Evolutionary conservation across 2,329 filamentous ascomycete genomes (phyloP).

Genomic region (Colletotrichum musicola): DNA sequence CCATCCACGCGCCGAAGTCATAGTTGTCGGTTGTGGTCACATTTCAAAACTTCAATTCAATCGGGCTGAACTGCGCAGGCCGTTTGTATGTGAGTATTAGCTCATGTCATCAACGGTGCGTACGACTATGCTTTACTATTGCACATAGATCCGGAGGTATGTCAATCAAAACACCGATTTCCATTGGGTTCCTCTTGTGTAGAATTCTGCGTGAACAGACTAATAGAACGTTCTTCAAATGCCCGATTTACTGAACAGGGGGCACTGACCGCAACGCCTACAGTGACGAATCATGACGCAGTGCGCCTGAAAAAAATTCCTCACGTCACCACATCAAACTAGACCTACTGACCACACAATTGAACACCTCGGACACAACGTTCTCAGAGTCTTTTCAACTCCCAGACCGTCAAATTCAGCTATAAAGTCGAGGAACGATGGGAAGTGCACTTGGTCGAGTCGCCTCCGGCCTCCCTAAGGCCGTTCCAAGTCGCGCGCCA

Average conservation of each 20-base stretch:
- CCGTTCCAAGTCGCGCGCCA: neutral
- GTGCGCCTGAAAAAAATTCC: neutral
- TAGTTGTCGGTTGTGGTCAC: too few relatives aligned
- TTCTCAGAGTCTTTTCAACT: neutral
- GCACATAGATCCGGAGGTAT: too few relatives aligned
- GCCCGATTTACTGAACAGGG: neutral
- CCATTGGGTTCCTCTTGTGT: too few relatives aligned
- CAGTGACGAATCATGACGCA: conserved; percentile 4
- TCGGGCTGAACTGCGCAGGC: too few relatives aligned
- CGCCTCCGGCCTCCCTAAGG: neutral
- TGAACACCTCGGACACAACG: neutral
- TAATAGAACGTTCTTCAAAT: too few relatives aligned
- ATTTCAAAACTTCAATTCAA: too few relatives aligned
- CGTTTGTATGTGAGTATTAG: too few relatives aligned
- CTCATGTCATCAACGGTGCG: too few relatives aligned
- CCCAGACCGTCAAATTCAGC: neutral
- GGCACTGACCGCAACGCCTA: neutral
- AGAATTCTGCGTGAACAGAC: too few relatives aligned
- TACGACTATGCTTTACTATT: too few relatives aligned
- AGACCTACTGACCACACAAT: neutral
- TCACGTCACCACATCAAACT: neutral
- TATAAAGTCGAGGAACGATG: neutral
- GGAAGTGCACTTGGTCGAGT: neutral
- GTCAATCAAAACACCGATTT: too few relatives aligned
- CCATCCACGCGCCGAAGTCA: too few relatives aligned